phyloP scores from a whole-genome alignment of 2,329 filamentous ascomycete species.

The Fusarium begoniae region DNA sequence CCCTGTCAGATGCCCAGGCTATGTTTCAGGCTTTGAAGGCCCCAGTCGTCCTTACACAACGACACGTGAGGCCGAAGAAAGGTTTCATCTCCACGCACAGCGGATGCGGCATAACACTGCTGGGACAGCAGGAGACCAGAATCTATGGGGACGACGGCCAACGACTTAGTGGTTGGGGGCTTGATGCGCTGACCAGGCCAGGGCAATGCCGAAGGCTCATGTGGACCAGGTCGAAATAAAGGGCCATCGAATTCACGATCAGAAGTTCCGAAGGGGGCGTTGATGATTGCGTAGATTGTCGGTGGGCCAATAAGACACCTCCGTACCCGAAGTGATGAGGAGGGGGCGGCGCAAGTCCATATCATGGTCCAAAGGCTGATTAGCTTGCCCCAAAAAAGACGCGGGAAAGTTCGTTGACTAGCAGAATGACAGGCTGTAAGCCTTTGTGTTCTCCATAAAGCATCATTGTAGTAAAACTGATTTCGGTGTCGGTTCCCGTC shows the following conservation, averaged over 20 bases:
- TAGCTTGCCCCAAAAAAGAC: conserved; percentile 19
- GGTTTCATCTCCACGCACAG: conserved; percentile 41
- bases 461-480: conserved; percentile 26
- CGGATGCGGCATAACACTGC: conserved; percentile 39
- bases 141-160: conserved; percentile 25
- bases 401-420: conserved; percentile 30
- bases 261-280: conserved; percentile 34
- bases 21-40: conserved; percentile 40
- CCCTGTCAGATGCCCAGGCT: conserved; percentile 34
- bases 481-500: conserved; percentile 34
- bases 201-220: conserved; percentile 23
- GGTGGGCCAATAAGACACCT: conserved; percentile 41
- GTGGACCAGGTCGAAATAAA: conserved; percentile 31
- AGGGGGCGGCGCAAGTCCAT: conserved; percentile 31
- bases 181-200: conserved; percentile 22
- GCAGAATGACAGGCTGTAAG: conserved; percentile 25
- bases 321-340: conserved; percentile 44
- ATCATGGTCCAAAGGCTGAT: conserved; percentile 26
- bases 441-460: conserved; percentile 37
- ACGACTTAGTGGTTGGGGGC: conserved; percentile 18
- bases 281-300: conserved; percentile 32
- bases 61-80: conserved; percentile 42
- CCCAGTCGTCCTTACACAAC: conserved; percentile 35
- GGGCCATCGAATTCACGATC: conserved; percentile 29
- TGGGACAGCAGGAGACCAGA: conserved; percentile 26